Evolutionary conservation across 192 early-diverging fungal genomes (phyloP).

Genomic region (Thoreauomyces humboldtii): DNA sequence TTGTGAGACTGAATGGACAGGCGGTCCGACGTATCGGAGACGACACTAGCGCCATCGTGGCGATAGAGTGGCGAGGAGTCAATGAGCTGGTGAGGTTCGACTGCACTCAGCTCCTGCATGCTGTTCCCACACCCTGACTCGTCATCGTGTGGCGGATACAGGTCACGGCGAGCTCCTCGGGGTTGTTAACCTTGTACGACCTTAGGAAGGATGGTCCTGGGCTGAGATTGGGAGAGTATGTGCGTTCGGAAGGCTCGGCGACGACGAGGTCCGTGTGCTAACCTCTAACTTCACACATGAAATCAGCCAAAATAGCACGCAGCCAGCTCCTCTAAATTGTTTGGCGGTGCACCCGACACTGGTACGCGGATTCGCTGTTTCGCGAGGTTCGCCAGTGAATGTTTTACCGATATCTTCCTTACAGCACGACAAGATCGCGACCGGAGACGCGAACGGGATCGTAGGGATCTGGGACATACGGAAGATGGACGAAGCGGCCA

Average conservation of each 20-base stretch:
- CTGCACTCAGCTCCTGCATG: slow-evolving; percentile 1
- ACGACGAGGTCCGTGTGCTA: too few species aligned
- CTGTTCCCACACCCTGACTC: background rate
- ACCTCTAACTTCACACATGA: too few species aligned
- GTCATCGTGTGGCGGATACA: background rate
- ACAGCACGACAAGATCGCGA: slow-evolving; percentile 20
- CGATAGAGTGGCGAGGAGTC: slow-evolving; percentile 69
- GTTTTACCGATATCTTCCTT: background rate
- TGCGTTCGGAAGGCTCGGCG: too few species aligned
- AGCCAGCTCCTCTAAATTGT: slow-evolving; percentile 54
- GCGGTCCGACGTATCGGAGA: background rate
- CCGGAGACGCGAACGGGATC: slow-evolving; percentile 6
- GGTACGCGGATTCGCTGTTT: background rate
- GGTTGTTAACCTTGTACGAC: slow-evolving; percentile 5
- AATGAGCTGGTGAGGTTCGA: slow-evolving; percentile 78
- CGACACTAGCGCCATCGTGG: slow-evolving; percentile 23
- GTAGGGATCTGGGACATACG: slow-evolving; percentile 25
- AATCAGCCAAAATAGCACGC: slow-evolving; percentile 4
- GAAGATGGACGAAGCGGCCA: slow-evolving; percentile 1
- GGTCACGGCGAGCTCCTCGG: slow-evolving; percentile 12
- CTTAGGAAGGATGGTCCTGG: slow-evolving; percentile 3
- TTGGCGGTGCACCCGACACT: slow-evolving; percentile 6
- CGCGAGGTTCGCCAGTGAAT: too few species aligned
- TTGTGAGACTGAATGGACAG: slow-evolving; percentile 6
- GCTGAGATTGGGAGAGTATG: slow-evolving; percentile 1